These are phyloP conservation scores for Eudorina sp. DNA, from an alignment of 139 green algal species.

Conservation along the genomic window DNA sequence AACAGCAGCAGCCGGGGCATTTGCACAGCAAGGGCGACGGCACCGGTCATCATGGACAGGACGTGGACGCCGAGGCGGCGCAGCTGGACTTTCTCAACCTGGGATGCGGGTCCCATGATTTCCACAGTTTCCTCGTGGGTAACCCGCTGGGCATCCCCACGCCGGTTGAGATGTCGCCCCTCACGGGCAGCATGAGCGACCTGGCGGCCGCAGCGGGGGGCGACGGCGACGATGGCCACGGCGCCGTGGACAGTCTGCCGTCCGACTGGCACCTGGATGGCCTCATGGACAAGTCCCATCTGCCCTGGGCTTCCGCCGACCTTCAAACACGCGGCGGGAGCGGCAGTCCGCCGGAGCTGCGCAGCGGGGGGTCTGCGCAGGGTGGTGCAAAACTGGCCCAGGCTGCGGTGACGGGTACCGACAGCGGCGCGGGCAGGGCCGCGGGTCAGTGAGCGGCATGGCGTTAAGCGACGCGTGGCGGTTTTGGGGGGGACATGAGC, in stretches of 20 bases:
- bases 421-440: background rate
- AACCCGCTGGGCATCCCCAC: conserved; percentile 37
- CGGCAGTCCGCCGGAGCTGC: background rate
- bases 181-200: conserved; percentile 48
- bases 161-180: conserved; percentile 34
- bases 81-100: background rate
- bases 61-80: background rate
- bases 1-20: background rate
- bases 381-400: too few species aligned
- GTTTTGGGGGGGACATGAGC: background rate
- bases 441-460: background rate
- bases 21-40: background rate
- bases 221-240: background rate
- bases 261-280: conserved; percentile 18
- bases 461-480: background rate
- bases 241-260: background rate
- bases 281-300: conserved; percentile 1
- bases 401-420: too few species aligned
- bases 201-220: conserved; percentile 1
- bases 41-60: background rate
- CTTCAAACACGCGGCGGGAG: background rate
- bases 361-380: too few species aligned
- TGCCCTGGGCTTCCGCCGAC: background rate
- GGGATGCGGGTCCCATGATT: background rate
- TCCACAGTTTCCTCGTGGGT: background rate